These are phyloP conservation scores for Boletus edulis DNA, from an alignment of 768 basidiomycete species.

Conservation along the genomic window DNA sequence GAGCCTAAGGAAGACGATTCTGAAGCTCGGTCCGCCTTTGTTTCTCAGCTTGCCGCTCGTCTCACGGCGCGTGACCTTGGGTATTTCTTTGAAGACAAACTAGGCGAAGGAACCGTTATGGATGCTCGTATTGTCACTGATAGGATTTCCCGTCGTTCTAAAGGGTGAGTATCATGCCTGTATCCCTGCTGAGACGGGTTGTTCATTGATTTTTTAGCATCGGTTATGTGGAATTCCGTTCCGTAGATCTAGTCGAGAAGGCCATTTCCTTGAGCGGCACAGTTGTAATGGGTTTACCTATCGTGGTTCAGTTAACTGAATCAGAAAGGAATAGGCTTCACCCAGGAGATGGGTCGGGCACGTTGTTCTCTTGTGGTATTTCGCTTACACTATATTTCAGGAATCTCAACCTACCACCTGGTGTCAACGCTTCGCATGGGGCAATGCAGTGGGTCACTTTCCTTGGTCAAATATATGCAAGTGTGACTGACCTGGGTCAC, in stretches of 20 bases:
- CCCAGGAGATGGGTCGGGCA: constrained; percentile 78
- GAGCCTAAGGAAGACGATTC: constrained; percentile 95
- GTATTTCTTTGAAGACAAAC: constrained; percentile 97
- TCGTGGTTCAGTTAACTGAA: constrained; percentile 95
- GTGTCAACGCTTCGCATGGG: constrained; percentile 76
- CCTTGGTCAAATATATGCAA: constrained; percentile 12
- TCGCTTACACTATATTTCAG: constrained; percentile 34
- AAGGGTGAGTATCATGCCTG: constrained; percentile 63
- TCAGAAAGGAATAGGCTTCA: constrained; percentile 90
- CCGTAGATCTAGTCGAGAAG: constrained; percentile 87
- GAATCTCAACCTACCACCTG: constrained; percentile 80
- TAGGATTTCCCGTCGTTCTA: constrained; percentile 91
- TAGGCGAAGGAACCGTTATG: constrained; percentile 91
- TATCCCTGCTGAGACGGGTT: neutral
- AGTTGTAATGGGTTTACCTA: constrained; percentile 96
- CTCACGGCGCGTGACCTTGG: constrained; percentile 96
- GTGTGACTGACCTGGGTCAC: constrained; percentile 9
- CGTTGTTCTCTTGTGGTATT: constrained; percentile 1
- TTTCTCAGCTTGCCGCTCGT: constrained; percentile 95
- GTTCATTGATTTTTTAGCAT: constrained; percentile 55
- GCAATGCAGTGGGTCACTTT: constrained; percentile 73
- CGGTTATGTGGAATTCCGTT: constrained; percentile 95
- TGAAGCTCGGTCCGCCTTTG: constrained; percentile 97
- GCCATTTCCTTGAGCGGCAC: constrained; percentile 90
- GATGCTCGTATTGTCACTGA: constrained; percentile 97